Percentiles rank a stretch among this genome's conserved stretches.
Evolutionary conservation across 2,329 filamentous ascomycete genomes (phyloP).

Genomic region (Orbilia quercus): DNA sequence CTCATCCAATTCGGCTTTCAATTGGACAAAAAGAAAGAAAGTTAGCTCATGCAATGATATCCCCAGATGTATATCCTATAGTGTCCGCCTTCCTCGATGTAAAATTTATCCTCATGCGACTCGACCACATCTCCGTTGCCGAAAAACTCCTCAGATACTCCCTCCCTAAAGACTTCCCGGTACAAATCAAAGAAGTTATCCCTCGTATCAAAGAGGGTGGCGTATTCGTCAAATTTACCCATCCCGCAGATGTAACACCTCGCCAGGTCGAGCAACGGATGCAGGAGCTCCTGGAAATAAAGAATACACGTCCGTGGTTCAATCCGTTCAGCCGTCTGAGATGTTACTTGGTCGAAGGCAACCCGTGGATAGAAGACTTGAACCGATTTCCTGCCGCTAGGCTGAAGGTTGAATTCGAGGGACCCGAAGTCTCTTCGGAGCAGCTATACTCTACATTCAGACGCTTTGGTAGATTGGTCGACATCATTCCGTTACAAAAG

Average conservation of each 20-base stretch:
- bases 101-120: slow-evolving; percentile 67
- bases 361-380: slow-evolving; percentile 94
- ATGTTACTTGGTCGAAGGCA: slow-evolving; percentile 79
- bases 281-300: slow-evolving; percentile 72
- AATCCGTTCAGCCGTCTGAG: slow-evolving; percentile 80
- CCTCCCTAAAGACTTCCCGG: slow-evolving; percentile 66
- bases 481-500: slow-evolving; percentile 82
- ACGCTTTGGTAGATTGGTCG: slow-evolving; percentile 86
- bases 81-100: slow-evolving; percentile 70
- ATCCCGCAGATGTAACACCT: slow-evolving; percentile 64
- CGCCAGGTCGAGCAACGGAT: slow-evolving; percentile 73
- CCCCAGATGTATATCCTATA: slow-evolving; percentile 82
- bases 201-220: slow-evolving; percentile 91
- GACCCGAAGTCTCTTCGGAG: slow-evolving; percentile 85
- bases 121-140: slow-evolving; percentile 67
- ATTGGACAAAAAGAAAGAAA: too few relatives aligned
- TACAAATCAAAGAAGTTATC: slow-evolving; percentile 82
- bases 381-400: slow-evolving; percentile 81
- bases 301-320: slow-evolving; percentile 87
- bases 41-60: slow-evolving; percentile 4
- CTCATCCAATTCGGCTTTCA: too few relatives aligned
- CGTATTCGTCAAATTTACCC: slow-evolving; percentile 86
- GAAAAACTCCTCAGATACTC: slow-evolving; percentile 69
- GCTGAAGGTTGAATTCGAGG: slow-evolving; percentile 84
- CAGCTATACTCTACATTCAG: slow-evolving; percentile 87